phyloP scores from a whole-genome alignment of 1,284 basidiomycete species.

The Trichosporon faecale region DNA sequence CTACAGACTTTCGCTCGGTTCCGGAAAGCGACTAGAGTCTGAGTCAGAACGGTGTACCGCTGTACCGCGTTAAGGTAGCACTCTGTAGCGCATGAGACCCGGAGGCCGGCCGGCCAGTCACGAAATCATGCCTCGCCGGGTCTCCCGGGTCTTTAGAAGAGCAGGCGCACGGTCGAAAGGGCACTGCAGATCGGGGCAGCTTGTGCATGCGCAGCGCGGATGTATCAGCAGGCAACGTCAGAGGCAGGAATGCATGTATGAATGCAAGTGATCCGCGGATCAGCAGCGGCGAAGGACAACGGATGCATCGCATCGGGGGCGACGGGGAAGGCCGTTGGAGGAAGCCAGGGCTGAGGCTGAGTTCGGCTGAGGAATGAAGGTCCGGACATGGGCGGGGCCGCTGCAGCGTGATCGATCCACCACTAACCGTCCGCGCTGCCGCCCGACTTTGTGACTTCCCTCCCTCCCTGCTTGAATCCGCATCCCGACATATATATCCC shows the following conservation, averaged over 20 bases:
- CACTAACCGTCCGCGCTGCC: background rate
- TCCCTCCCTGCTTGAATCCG: background rate
- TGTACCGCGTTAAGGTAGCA: background rate
- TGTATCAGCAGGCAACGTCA: background rate
- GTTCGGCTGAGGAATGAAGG: constrained; percentile 2
- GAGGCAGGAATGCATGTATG: background rate
- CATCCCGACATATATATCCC: background rate
- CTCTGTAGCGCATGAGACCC: background rate
- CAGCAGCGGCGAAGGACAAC: background rate
- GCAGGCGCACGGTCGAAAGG: background rate
- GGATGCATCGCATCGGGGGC: background rate
- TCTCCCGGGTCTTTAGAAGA: background rate
- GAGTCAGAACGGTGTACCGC: background rate
- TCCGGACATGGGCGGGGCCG: constrained; percentile 5
- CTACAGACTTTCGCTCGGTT: background rate
- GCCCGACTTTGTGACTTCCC: background rate
- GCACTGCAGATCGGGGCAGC: background rate
- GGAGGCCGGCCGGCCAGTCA: background rate
- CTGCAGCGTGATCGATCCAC: constrained; percentile 2
- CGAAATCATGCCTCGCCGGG: background rate
- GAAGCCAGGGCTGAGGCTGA: background rate
- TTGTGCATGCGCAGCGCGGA: background rate
- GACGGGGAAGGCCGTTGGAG: background rate
- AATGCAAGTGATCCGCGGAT: background rate
- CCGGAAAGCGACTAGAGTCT: background rate